Conservation (phyloP, 2,329 filamentous ascomycete species). For the Penicillium nordicum region DNA sequence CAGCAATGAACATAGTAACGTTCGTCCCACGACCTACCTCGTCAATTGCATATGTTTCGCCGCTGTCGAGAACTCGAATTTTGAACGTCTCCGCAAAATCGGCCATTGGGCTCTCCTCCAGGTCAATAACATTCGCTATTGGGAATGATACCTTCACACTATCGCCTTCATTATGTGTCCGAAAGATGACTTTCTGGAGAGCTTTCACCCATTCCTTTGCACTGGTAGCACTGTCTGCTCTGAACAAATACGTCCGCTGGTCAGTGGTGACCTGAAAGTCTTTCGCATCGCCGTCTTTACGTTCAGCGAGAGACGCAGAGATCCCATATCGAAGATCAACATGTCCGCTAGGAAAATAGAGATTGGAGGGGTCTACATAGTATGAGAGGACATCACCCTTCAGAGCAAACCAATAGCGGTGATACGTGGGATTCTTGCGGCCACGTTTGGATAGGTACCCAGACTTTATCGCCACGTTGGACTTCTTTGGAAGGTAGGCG, state of each 20-base stretch:
- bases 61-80: constrained; percentile 85
- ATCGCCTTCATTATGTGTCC: constrained; percentile 92
- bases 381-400: constrained; percentile 92
- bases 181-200: constrained; percentile 89
- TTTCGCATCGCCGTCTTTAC: constrained; percentile 63
- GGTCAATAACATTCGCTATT: constrained; percentile 82
- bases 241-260: constrained; percentile 79
- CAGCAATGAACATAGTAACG: constrained; percentile 8
- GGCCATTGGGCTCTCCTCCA: constrained; percentile 86
- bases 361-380: constrained; percentile 74
- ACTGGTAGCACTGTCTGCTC: constrained; percentile 79
- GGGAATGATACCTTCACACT: constrained; percentile 94
- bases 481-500: constrained; percentile 91
- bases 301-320: constrained; percentile 71
- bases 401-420: constrained; percentile 87
- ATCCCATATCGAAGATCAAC: constrained; percentile 91
- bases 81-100: constrained; percentile 93
- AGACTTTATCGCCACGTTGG: constrained; percentile 73
- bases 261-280: constrained; percentile 80
- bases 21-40: constrained; percentile 56
- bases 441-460: constrained; percentile 87
- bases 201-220: constrained; percentile 97
- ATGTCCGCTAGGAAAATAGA: constrained; percentile 88
- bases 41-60: constrained; percentile 91
- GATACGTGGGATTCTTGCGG: constrained; percentile 80